phyloP scores from a whole-genome alignment of 139 green algal species.

The Nannochloris sp. region DNA sequence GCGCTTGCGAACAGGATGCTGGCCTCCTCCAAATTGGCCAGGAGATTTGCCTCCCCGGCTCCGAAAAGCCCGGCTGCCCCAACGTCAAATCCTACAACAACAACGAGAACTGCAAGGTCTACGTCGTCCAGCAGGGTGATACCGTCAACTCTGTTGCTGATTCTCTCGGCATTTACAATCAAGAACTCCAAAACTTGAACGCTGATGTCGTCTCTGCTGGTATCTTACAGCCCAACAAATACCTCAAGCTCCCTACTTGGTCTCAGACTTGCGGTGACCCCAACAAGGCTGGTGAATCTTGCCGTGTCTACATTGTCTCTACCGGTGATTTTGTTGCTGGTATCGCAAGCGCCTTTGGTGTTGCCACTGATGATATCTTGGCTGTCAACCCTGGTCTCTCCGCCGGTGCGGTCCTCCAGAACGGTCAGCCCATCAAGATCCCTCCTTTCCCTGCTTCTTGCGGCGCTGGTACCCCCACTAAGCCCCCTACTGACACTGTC shows the following conservation, averaged over 20 bases:
- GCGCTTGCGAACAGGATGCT: background rate
- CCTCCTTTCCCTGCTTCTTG: slow-evolving; percentile 21
- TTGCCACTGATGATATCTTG: slow-evolving; percentile 11
- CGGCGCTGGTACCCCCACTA: slow-evolving; percentile 1
- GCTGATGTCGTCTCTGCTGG: slow-evolving; percentile 1
- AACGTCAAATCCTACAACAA: slow-evolving; percentile 11
- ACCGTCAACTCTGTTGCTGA: slow-evolving; percentile 15
- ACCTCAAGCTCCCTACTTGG: slow-evolving; percentile 18
- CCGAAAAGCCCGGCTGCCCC: slow-evolving; percentile 1
- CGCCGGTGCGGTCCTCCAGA: slow-evolving; percentile 5
- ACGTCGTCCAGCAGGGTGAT: slow-evolving; percentile 21
- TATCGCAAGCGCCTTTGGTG: slow-evolving; percentile 15
- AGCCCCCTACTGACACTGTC: slow-evolving; percentile 3
- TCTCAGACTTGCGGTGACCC: slow-evolving; percentile 9
- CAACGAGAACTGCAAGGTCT: slow-evolving; percentile 15
- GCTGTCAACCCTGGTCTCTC: slow-evolving; percentile 8
- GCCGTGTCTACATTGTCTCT: slow-evolving; percentile 16
- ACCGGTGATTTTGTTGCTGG: slow-evolving; percentile 12
- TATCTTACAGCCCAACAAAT: slow-evolving; percentile 23
- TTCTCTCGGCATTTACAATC: slow-evolving; percentile 2
- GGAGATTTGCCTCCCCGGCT: slow-evolving; percentile 16
- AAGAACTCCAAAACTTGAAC: slow-evolving; percentile 15
- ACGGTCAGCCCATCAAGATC: slow-evolving; percentile 11
- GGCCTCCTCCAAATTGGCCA: slow-evolving; percentile 17
- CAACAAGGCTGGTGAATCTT: slow-evolving; percentile 7